phyloP scores from a whole-genome alignment of 192 early-diverging fungal species.

The Linnemannia elongata region DNA sequence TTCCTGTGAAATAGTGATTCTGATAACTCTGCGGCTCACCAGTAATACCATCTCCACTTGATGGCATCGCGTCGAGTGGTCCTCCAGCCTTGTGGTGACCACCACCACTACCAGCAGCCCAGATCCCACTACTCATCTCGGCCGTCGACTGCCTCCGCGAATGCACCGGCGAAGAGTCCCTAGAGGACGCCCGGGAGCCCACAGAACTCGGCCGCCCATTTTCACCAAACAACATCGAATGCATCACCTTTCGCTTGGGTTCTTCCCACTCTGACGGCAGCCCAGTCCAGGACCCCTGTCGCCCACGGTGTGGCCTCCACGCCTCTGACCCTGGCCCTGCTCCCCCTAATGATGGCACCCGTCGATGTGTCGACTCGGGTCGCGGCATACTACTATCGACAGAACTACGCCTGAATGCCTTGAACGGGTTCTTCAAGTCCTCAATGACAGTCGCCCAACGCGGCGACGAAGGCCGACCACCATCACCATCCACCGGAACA shows the following conservation, averaged over 20 bases:
- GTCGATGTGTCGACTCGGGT: background rate
- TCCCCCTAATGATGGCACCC: background rate
- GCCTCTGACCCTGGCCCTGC: background rate
- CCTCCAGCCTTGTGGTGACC: background rate
- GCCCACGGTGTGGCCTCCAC: slow-evolving; percentile 10
- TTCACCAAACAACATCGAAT: slow-evolving; percentile 49
- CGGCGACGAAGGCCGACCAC: background rate
- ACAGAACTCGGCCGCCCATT: slow-evolving; percentile 20
- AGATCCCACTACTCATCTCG: background rate
- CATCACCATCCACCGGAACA: background rate
- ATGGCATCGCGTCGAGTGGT: background rate
- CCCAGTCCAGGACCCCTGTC: slow-evolving; percentile 36
- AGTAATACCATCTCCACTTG: background rate
- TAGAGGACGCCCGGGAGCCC: slow-evolving; percentile 1
- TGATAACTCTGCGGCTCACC: slow-evolving; percentile 18
- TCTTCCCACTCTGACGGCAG: slow-evolving; percentile 52
- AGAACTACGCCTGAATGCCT: slow-evolving; percentile 18
- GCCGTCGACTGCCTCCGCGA: slow-evolving; percentile 6
- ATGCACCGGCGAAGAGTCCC: background rate
- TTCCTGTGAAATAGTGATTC: slow-evolving; percentile 29
- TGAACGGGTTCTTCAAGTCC: slow-evolving; percentile 46
- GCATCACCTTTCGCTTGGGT: slow-evolving; percentile 28
- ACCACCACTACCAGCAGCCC: background rate
- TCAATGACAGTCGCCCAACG: slow-evolving; percentile 24
- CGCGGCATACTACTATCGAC: background rate